Conservation (phyloP, 2,329 filamentous ascomycete species). For the Cryphonectria parasitica region DNA sequence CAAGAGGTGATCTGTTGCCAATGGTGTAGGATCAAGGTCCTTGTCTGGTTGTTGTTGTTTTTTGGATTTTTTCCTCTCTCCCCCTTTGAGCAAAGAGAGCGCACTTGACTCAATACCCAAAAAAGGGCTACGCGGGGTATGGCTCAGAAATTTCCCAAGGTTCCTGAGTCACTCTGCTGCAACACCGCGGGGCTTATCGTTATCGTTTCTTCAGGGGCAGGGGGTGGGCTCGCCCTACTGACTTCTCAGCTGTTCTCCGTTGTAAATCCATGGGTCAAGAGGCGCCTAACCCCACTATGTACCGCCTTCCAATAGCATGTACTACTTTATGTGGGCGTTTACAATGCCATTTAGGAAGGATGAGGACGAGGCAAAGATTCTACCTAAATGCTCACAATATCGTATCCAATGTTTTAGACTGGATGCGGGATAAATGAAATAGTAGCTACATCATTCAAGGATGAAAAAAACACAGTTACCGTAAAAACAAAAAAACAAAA, state of each 20-base stretch:
- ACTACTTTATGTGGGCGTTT: too few relatives aligned
- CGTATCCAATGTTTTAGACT: not conserved
- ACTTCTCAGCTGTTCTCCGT: not conserved
- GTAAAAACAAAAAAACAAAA: not conserved
- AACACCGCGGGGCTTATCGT: slow-evolving; percentile 19
- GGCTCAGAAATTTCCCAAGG: slow-evolving; percentile 9
- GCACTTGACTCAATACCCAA: not conserved
- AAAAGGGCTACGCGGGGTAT: slow-evolving; percentile 7
- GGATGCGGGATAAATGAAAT: not conserved
- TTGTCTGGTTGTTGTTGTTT: not conserved
- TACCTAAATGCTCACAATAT: not conserved
- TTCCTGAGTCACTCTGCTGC: slow-evolving; percentile 1
- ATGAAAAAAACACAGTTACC: not conserved
- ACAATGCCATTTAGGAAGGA: too few relatives aligned
- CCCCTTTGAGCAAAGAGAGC: not conserved
- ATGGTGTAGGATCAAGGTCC: not conserved
- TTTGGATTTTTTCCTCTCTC: not conserved
- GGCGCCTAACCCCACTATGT: not conserved
- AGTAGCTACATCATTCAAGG: not conserved
- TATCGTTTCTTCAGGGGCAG: slow-evolving; percentile 5
- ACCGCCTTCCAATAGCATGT: too few relatives aligned
- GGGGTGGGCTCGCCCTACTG: not conserved
- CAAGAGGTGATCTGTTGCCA: not conserved
- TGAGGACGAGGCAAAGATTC: too few relatives aligned
- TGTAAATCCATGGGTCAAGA: not conserved